These are phyloP conservation scores for Apiospora rasikravindrae DNA, from an alignment of 2,329 filamentous ascomycete species.

Conservation along the genomic window DNA sequence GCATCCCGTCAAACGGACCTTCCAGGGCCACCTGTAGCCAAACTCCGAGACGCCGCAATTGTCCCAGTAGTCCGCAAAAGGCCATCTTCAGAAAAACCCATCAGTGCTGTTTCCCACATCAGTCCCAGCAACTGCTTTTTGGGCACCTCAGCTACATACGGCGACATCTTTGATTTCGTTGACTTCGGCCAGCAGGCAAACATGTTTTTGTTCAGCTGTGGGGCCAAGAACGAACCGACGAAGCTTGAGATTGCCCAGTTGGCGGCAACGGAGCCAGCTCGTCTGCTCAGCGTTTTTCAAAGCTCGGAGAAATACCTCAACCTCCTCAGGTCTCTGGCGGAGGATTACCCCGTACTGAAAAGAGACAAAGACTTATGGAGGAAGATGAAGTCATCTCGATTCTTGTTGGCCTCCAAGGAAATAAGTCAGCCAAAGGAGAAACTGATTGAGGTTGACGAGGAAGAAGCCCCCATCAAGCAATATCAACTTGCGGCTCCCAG, in stretches of 20 bases:
- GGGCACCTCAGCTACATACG: constrained; percentile 72
- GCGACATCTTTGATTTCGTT: constrained; percentile 95
- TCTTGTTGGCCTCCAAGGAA: constrained; percentile 85
- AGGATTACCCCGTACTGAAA: constrained; percentile 71
- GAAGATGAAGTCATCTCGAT: constrained; percentile 75
- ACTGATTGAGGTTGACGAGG: constrained; percentile 59
- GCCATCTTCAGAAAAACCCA: constrained; percentile 44
- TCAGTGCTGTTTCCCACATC: constrained; percentile 56
- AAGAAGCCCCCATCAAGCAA: constrained; percentile 71
- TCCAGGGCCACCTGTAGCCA: constrained; percentile 61
- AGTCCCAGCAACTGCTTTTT: constrained; percentile 80
- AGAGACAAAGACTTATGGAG: constrained; percentile 79
- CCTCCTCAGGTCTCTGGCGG: constrained; percentile 80
- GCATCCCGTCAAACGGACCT: constrained; percentile 78
- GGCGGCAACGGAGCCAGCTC: constrained; percentile 82
- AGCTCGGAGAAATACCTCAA: constrained; percentile 85
- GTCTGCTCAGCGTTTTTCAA: constrained; percentile 80
- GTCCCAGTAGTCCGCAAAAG: constrained; percentile 66
- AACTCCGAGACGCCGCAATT: constrained; percentile 69
- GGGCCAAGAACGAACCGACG: constrained; percentile 89
- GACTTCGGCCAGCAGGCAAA: constrained; percentile 91
- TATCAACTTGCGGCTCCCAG: constrained; percentile 77
- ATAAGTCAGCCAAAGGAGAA: constrained; percentile 56
- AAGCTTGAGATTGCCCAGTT: constrained; percentile 83
- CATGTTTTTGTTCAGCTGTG: constrained; percentile 84